A percentile compares a stretch with the other conserved stretches of the same genome.
phyloP scores from a whole-genome alignment of 192 early-diverging fungal genomes.

The Coemansia sp. region DNA sequence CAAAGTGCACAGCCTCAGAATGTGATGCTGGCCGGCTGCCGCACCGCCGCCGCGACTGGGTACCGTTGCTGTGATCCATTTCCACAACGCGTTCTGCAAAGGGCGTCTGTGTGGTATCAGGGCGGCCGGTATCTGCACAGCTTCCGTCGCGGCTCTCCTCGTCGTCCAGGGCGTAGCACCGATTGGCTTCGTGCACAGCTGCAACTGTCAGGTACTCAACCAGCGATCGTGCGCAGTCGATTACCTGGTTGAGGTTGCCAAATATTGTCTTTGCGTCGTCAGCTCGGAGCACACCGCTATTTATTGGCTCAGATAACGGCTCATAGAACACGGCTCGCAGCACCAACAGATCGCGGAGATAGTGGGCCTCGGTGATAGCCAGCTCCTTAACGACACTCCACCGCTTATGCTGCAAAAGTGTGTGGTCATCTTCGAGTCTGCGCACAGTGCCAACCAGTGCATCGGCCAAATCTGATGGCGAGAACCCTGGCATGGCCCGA shows the following conservation, averaged over 20 bases:
- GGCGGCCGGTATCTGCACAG: conserved; percentile 1
- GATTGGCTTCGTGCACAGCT: conserved; percentile 48
- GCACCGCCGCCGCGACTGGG: neutral
- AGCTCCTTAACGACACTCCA: conserved; percentile 74
- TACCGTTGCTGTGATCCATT: neutral
- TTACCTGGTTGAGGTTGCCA: conserved; percentile 74
- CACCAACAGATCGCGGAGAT: conserved; percentile 72
- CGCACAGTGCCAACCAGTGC: conserved; percentile 46
- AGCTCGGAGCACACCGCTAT: conserved; percentile 46
- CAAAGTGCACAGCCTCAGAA: conserved; percentile 14
- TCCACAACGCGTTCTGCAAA: too few relatives aligned
- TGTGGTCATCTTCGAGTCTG: conserved; percentile 49
- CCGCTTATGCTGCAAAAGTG: conserved; percentile 58
- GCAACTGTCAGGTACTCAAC: conserved; percentile 65
- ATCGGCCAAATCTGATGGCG: conserved; percentile 41
- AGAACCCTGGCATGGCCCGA: conserved; percentile 13
- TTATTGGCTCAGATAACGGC: conserved; percentile 47
- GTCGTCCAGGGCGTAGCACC: conserved; percentile 15
- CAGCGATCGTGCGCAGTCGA: conserved; percentile 65
- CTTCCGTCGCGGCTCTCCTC: conserved; percentile 23
- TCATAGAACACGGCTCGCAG: conserved; percentile 71
- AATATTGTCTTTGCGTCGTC: conserved; percentile 74
- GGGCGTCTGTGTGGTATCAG: neutral
- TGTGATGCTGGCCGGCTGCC: conserved; percentile 25
- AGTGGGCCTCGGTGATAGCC: conserved; percentile 73